Evolutionary conservation across 805 yeast genomes (phyloP), one percentile per base, ranked within the genome.

Genomic region (Geotrichum ghanense): DNA sequence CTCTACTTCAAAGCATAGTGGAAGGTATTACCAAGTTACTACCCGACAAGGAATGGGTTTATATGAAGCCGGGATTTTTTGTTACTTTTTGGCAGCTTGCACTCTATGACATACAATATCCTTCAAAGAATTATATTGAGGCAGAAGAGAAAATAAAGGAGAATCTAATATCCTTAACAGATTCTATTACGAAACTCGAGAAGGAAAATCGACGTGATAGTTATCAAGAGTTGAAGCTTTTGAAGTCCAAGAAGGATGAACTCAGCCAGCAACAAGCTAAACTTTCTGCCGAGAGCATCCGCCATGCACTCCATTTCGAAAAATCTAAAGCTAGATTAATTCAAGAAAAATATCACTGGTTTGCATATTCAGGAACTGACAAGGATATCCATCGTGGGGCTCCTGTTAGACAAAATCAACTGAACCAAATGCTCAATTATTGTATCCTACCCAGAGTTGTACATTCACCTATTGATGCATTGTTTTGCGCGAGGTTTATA

Each of bases 391-490:
- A 25, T 17, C 16, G 41, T 12, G 50, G 50, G 17, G 39, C 40
- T 12, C 22, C 24, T 7, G 47, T 49, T 1, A 46, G 59, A 21
- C 42, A 48, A 22, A 26, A 47, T 21, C 59, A 54, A 39, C 50
- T 49, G 27, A 46, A 45, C 22, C 52, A 63, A 34, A 75, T 86
- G 43, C 57, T 86, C 27, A 80, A 81, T 50, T 60, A 63, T 45
- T 86, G 95, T 61, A 54, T 86, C 4, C 62, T 88, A 10, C 96
- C 95, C 9, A 70, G 97, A 52, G 72, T 80, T 2, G 61, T 82
- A 1, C 87, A 82, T 52, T 84, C 96, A 0, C 78, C 94, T 0
- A 75, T 81, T 51, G 97, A 88, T 65, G 95, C 96, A 0, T 68
- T 83, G 0, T 89, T 67, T 58, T 63, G 79, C 27, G 76, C 83